Base-by-base conservation (phyloP, 805 yeast genomes). In the Zygosaccharomyces lentus region DNA sequence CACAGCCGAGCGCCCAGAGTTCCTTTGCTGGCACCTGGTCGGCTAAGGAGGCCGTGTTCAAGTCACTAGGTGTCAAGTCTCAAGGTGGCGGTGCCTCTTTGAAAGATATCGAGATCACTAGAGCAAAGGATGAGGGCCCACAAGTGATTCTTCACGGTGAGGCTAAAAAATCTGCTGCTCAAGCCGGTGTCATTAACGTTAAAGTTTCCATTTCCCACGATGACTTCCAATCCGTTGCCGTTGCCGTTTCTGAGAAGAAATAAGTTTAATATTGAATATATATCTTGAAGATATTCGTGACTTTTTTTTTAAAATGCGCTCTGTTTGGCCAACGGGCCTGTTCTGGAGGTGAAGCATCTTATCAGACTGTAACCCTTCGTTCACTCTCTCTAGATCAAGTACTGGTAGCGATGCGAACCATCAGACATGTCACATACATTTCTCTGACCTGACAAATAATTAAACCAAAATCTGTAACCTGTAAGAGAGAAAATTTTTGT, bases 11-110 rank as follows among this genome's bases (percentile, higher is more conserved):
- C 54, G 87, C 93, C 42, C 85, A 81, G 61, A 87, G 98, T 10
- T 87, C 97, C 3, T 93, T 78, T 69, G 89, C 99, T 23, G 99
- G 99, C 39, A 85, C 95, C 36, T 93, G 99, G 99, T 87, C 96
- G 25, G 99, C 99, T 37, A 93, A 93, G 72, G 99, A 93, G 73
- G 99, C 99, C 35, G 97, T 90, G 29, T 93, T 93, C 82, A 93
- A 93, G 74, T 87, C 96, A 15, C 75, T 93, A 62, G 90, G 93
- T 51, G 95, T 87, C 52, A 77, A 78, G 62, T 81, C 95, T 38
- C 79, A 82, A 64, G 99, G 99, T 49, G 96, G 91, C 12, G 99
- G 98, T 51, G 98, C 99, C 31, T 75, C 95, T 27, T 77, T 93
- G 72, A 80, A 77, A 65, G 96, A 88, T 50, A 95, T 93, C 69